Evolutionary conservation across 352 stramenopile genomes (phyloP).

Genomic region (Phytophthora hibernalis): DNA sequence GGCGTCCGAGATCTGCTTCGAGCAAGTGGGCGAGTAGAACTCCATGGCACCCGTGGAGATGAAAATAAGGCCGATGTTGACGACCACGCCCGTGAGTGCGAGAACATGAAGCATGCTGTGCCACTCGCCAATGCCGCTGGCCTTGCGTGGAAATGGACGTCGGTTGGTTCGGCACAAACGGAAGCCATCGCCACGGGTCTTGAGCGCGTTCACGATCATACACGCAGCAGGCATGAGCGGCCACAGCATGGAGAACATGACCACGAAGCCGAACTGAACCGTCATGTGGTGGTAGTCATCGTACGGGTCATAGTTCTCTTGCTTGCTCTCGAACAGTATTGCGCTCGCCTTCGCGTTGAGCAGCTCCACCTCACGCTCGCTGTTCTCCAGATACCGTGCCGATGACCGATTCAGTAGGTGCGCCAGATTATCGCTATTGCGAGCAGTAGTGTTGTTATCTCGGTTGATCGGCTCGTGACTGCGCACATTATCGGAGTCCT

Average conservation of each 20-base stretch:
- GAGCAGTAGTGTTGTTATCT: constrained; percentile 14
- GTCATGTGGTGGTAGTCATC: constrained; percentile 84
- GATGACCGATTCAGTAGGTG: constrained; percentile 72
- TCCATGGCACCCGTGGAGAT: constrained; percentile 83
- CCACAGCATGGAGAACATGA: constrained; percentile 91
- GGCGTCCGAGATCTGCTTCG: constrained; percentile 55
- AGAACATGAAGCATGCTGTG: constrained; percentile 73
- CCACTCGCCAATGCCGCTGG: constrained; percentile 79
- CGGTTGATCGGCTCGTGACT: not conserved
- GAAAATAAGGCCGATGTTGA: constrained; percentile 82
- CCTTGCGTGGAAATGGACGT: constrained; percentile 77
- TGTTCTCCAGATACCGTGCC: constrained; percentile 73
- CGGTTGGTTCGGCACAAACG: constrained; percentile 77
- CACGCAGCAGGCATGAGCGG: constrained; percentile 80
- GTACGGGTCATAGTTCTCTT: constrained; percentile 85
- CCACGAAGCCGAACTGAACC: constrained; percentile 86
- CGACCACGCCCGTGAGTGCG: constrained; percentile 69
- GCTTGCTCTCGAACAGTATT: constrained; percentile 79
- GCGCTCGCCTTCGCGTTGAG: constrained; percentile 73
- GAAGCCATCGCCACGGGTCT: constrained; percentile 80
- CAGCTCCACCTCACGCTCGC: constrained; percentile 64
- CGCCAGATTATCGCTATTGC: constrained; percentile 23
- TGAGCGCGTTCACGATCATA: constrained; percentile 83
- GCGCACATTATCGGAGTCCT: constrained; percentile 14
- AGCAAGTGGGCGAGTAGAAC: constrained; percentile 66